phyloP scores from a whole-genome alignment of 2,329 filamentous ascomycete species.

The Didymella segeticola region DNA sequence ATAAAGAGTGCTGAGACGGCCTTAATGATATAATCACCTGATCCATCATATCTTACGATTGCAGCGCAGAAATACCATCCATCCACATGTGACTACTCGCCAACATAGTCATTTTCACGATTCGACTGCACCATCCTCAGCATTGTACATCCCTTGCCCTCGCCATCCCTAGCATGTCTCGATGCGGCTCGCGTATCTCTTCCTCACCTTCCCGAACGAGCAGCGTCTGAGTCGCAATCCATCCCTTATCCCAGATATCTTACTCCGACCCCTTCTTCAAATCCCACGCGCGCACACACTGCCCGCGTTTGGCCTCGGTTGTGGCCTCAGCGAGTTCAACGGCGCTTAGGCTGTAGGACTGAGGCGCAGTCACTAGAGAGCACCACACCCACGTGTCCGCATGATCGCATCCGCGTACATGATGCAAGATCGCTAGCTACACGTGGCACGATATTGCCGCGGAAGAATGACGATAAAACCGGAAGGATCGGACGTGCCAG shows the following conservation, averaged over 20 bases:
- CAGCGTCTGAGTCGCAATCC: neutral
- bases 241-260: neutral
- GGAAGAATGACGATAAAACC: neutral
- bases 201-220: neutral
- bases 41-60: no score
- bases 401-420: neutral
- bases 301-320: neutral
- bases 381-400: constrained; percentile 1
- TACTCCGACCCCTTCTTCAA: neutral
- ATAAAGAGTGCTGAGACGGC: constrained; percentile 6
- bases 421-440: neutral
- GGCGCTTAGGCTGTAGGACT: neutral
- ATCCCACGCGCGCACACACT: neutral
- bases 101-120: neutral
- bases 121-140: neutral
- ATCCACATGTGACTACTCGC: neutral
- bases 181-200: no score
- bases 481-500: neutral
- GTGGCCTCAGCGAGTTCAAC: no score
- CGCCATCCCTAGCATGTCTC: neutral
- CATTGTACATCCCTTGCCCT: neutral
- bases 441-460: neutral
- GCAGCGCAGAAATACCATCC: no score
- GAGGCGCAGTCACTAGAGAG: neutral
- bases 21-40: constrained; percentile 11